phyloP scores from a whole-genome alignment of 208 protist species.

The Porcisia hertigi region DNA sequence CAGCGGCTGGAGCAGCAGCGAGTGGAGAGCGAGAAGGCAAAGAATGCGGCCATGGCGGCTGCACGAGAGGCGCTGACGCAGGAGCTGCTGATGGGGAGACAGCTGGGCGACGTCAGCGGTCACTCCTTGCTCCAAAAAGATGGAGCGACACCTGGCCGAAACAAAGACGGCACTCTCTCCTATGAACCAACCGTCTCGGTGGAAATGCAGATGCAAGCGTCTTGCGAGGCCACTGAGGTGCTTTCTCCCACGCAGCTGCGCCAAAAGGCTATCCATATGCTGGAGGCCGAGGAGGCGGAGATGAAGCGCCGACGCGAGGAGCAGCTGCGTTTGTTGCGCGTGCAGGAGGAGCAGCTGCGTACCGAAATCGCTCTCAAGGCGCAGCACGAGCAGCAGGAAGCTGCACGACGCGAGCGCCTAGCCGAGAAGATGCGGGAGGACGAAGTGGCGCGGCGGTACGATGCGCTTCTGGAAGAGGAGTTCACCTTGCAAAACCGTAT shows the following conservation, averaged over 20 bases:
- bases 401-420: slow-evolving; percentile 38
- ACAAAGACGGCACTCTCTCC: slow-evolving; percentile 26
- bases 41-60: slow-evolving; percentile 49
- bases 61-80: slow-evolving; percentile 59
- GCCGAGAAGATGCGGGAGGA: slow-evolving; percentile 38
- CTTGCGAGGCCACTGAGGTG: neutral
- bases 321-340: slow-evolving; percentile 34
- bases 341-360: slow-evolving; percentile 39
- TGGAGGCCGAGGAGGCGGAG: slow-evolving; percentile 63
- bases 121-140: neutral
- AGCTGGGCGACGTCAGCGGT: slow-evolving; percentile 2
- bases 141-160: neutral
- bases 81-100: slow-evolving; percentile 45
- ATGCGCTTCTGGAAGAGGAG: slow-evolving; percentile 44
- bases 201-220: slow-evolving; percentile 9
- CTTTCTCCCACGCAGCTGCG: slow-evolving; percentile 41
- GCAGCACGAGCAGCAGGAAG: slow-evolving; percentile 61
- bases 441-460: slow-evolving; percentile 35
- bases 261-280: slow-evolving; percentile 70
- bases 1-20: slow-evolving; percentile 34
- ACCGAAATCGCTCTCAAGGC: slow-evolving; percentile 42
- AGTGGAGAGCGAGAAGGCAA: slow-evolving; percentile 32
- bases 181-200: slow-evolving; percentile 29
- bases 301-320: slow-evolving; percentile 42
- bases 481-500: slow-evolving; percentile 39